Percentiles rank a stretch among this genome's conserved stretches.
Evolutionary conservation across 495 filamentous ascomycete genomes (phyloP).

Genomic region (Evansstolkia leycettana): DNA sequence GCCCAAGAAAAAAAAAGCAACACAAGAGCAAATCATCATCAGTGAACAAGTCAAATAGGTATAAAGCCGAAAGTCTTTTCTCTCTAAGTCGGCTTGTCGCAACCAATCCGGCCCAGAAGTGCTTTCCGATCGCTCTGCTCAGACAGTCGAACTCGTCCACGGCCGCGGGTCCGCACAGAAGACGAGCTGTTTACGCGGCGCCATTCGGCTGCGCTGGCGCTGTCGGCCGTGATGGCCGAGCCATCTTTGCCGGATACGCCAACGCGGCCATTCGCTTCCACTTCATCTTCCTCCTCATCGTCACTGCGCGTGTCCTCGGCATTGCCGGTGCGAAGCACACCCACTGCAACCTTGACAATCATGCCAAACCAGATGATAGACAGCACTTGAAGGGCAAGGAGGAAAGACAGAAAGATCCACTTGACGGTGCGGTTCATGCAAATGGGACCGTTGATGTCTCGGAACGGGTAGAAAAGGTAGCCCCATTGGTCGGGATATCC

Average conservation of each 20-base stretch:
- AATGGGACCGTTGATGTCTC: conserved; percentile 51
- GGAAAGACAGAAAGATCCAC: conserved; percentile 59
- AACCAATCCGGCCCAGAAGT: conserved; percentile 59
- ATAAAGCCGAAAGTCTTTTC: neutral
- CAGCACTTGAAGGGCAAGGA: conserved; percentile 68
- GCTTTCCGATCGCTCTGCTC: conserved; percentile 65
- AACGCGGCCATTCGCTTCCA: conserved; percentile 36
- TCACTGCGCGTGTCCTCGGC: conserved; percentile 85
- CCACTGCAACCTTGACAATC: conserved; percentile 69
- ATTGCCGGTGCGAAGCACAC: conserved; percentile 59
- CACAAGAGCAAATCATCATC: neutral
- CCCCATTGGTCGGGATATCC: conserved; percentile 42
- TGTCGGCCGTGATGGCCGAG: conserved; percentile 15
- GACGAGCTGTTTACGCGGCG: conserved; percentile 23
- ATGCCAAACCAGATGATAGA: conserved; percentile 83
- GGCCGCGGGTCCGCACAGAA: conserved; percentile 21
- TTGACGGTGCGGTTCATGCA: conserved; percentile 66
- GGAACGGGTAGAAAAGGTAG: conserved; percentile 60
- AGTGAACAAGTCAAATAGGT: no score
- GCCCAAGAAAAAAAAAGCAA: conserved; percentile 1
- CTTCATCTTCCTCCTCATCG: conserved; percentile 61
- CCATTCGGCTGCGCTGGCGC: conserved; percentile 32
- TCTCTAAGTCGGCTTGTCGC: conserved; percentile 45
- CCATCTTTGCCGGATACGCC: conserved; percentile 16
- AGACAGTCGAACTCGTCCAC: conserved; percentile 42